A percentile compares a stretch with the other conserved stretches of the same genome.
Conservation (phyloP, 257 asterid genomes). For the Gentiana macrophylla region DNA sequence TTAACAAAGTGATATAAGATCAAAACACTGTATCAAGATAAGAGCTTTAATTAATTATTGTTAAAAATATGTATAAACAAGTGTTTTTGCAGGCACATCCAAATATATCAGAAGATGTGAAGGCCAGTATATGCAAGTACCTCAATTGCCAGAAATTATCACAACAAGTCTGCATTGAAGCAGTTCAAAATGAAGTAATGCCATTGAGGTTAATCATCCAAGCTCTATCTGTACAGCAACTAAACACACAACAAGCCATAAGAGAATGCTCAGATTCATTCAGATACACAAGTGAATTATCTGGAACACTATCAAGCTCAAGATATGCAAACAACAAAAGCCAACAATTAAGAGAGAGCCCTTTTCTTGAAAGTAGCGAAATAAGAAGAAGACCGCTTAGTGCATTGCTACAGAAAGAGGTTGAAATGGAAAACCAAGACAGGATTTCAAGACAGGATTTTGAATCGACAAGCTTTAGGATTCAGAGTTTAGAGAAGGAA, state of each 20-base stretch:
- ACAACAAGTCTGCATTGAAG: constrained; percentile 49
- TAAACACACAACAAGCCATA: constrained; percentile 60
- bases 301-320: constrained; percentile 40
- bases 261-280: constrained; percentile 56
- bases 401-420: constrained; percentile 33
- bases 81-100: constrained; percentile 35
- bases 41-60: background rate
- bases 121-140: constrained; percentile 44
- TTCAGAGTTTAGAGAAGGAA: constrained; percentile 56
- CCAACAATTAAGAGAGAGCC: constrained; percentile 34
- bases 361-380: constrained; percentile 25
- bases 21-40: background rate
- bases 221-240: constrained; percentile 68
- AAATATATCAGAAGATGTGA: constrained; percentile 49
- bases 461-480: constrained; percentile 63
- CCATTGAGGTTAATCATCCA: constrained; percentile 64
- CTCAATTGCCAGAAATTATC: constrained; percentile 69
- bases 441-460: constrained; percentile 36
- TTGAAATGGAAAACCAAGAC: constrained; percentile 15
- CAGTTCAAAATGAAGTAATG: constrained; percentile 62
- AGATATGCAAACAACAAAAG: constrained; percentile 41
- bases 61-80: too few relatives aligned
- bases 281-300: constrained; percentile 34
- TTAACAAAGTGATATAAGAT: too few relatives aligned
- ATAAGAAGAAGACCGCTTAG: constrained; percentile 26